Percentiles rank a stretch among this genome's conserved stretches.
These are phyloP conservation scores for Austropuccinia psidii DNA, from an alignment of 1,284 basidiomycete genomes.

Conservation along the genomic window DNA sequence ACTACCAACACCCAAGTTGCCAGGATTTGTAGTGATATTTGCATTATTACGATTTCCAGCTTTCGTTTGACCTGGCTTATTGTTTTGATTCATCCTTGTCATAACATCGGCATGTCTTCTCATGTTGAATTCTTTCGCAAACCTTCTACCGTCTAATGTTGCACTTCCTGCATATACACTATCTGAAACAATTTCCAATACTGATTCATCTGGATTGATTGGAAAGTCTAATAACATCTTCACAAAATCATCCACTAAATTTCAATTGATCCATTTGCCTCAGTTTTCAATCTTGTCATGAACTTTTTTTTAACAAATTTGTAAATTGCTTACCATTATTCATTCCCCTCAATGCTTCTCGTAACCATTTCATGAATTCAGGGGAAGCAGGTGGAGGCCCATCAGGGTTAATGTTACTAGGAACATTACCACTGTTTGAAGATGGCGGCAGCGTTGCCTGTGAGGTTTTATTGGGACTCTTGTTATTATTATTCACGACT, in stretches of 20 bases:
- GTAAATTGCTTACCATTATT: slow-evolving; percentile 71
- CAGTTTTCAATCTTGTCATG: no score
- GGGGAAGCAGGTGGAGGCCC: slow-evolving; percentile 50
- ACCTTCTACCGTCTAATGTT: slow-evolving; percentile 87
- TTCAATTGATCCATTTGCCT: no score
- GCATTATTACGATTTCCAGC: neutral
- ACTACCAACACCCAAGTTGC: neutral
- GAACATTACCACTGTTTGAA: neutral
- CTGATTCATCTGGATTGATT: slow-evolving; percentile 45
- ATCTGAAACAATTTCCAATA: slow-evolving; percentile 47
- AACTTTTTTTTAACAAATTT: no score
- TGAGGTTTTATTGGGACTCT: neutral
- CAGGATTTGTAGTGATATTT: neutral
- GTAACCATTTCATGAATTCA: slow-evolving; percentile 89
- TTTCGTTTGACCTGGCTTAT: neutral
- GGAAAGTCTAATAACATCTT: slow-evolving; percentile 49
- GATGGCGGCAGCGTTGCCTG: neutral
- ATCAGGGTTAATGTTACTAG: neutral
- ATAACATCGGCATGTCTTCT: slow-evolving; percentile 18
- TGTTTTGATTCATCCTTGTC: neutral
- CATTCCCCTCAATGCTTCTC: slow-evolving; percentile 76
- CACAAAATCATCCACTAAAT: slow-evolving; percentile 46
- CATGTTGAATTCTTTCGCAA: slow-evolving; percentile 79
- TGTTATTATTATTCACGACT: no score
- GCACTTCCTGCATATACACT: slow-evolving; percentile 79